Evolutionary conservation across 1,284 basidiomycete species (phyloP), one percentile per base, ranked within the genome.

Genomic region (Wolfiporia cocos): DNA sequence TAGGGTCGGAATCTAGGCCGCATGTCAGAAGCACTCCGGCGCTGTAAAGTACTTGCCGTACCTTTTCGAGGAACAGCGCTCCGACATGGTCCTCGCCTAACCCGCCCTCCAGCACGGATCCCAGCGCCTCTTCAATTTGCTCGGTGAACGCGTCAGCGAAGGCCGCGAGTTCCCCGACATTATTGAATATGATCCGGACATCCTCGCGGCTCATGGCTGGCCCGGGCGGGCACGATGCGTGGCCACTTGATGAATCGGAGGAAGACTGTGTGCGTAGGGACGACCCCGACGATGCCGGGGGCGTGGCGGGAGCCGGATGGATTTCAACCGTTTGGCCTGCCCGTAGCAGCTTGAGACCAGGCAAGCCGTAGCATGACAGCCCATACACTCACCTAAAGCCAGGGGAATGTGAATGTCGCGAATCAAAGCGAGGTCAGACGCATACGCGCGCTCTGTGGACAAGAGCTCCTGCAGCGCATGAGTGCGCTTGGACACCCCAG

Each of bases 391-490:
- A 74, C 86, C 86, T 56, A 81, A 63, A 23, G 86, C 86, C 43
- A 87, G 64, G 7, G 85, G 85, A 34, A 92, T 78, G 59, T 93
- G 90, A 21, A 94, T 77, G 52, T 92, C 86, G 35, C 85, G 73
- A 41, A 96, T 79, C 37, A 96, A 70, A 3, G 84, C 83, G 17
- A 97, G 72, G 67, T 97, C 93, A 9, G 79, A 83, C 1, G 92
- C 89, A 63, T 95, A 95, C 0, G 86, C 81, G 21, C 86, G 72
- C 59, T 97, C 93, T 17, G 90, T 92, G 10, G 78, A 76, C 33
- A 91, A 73, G 18, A 94, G 70, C 56, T 97, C 93, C 36, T 83
- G 76, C 26, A 97, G 68, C 1, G 92, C 85, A 57, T 95, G 86
- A 19, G 81, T 73, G 20, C 93, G 79, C 65, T 92, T 94, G 15